These are phyloP conservation scores for Globisporangium lucens DNA, from an alignment of 352 stramenopile genomes.

Conservation along the genomic window DNA sequence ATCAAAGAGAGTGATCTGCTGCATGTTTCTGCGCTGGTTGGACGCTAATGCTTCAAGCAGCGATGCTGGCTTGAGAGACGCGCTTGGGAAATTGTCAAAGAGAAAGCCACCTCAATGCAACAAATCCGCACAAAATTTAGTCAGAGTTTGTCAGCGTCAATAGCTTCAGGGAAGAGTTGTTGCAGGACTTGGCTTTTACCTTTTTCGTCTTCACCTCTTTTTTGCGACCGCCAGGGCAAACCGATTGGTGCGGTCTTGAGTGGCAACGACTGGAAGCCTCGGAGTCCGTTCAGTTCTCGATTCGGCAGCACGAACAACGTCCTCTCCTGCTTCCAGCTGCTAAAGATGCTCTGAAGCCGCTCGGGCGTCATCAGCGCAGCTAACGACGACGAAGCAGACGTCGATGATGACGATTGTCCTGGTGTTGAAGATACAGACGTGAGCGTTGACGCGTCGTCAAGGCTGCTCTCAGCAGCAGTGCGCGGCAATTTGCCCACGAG, in stretches of 20 bases:
- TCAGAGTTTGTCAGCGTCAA: not conserved
- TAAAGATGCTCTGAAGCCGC: constrained; percentile 33
- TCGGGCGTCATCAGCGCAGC: constrained; percentile 1
- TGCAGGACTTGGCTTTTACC: constrained; percentile 1
- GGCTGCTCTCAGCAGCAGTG: constrained; percentile 9
- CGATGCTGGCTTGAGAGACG: constrained; percentile 26
- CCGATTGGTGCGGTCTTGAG: constrained; percentile 35
- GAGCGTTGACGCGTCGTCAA: constrained; percentile 15
- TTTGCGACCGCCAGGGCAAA: constrained; percentile 32
- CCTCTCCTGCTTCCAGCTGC: constrained; percentile 45
- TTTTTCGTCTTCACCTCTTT: not conserved
- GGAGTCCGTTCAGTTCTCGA: constrained; percentile 27
- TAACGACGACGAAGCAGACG: not conserved
- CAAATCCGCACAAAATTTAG: not conserved
- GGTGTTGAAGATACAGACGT: not conserved
- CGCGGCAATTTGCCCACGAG: constrained; percentile 74
- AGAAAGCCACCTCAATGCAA: constrained; percentile 14
- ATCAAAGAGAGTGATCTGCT: constrained; percentile 10
- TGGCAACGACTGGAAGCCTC: constrained; percentile 49
- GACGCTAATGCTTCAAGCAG: constrained; percentile 39
- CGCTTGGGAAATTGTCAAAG: constrained; percentile 34
- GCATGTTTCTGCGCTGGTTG: not conserved
- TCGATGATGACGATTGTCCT: constrained; percentile 4
- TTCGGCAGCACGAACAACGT: constrained; percentile 48
- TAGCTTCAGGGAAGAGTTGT: not conserved